Base-by-base conservation (phyloP, 1,139 yeast species). In the Blastobotrys ciferrii region DNA sequence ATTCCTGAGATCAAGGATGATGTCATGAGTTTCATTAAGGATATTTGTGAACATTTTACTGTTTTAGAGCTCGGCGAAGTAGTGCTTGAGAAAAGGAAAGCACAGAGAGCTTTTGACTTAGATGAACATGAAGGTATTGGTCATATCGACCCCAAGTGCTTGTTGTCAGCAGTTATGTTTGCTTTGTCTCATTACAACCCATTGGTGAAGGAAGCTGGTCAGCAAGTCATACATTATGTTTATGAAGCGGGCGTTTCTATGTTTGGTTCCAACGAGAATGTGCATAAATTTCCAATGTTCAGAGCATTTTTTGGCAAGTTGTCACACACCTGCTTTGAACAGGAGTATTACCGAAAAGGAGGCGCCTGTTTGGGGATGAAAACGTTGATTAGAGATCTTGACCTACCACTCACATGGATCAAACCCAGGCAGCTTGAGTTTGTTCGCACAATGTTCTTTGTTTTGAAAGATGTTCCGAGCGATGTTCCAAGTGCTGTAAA, bases 261-360 rank as follows among this genome's bases (percentile, higher is more conserved):
- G 1, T 87, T 88, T 66, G 95, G 94, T 0, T 67, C 74, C 1
- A 73, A 74, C 1, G 86, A 82, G 20, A 78, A 80, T 48, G 84
- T 87, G 0, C 75, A 85, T 49, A 75, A 78, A 50, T 84, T 87
- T 46, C 89, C 95, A 2, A 76, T 88, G 42, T 78, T 89, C 58
- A 78, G 94, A 53, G 76, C 85, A 4, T 74, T 91, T 74, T 82
- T 87, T 58, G 84, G 88, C 49, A 82, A 84, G 50, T 84, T 92
- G 58, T 82, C 95, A 43, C 98, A 92, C 63, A 80, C 88, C 51
- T 92, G 98, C 66, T 92, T 87, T 64, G 94, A 87, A 54, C 96
- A 88, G 64, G 84, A 80, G 42, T 91, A 87, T 66, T 87, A 85
- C 63, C 76, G 83, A 33, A 92, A 94, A 59, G 75, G 87, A 17